Evolutionary conservation across 306 rosid genomes (phyloP), one percentile per base, ranked within the genome.

Genomic region (Erythrophleum fordii): DNA sequence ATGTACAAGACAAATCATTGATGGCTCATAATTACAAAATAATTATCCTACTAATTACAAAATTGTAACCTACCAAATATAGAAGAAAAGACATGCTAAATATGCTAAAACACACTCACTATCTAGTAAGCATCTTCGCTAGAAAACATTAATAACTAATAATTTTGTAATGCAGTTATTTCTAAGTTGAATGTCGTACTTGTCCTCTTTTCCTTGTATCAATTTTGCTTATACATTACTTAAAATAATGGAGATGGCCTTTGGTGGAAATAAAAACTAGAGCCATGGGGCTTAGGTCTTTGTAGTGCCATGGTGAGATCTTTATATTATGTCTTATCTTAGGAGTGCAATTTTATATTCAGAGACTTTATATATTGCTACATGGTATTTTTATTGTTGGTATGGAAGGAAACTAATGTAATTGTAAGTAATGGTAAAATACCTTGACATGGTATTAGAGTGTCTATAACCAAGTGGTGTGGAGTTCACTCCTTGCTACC

Each of bases 101-200:
- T n/a, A n/a, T n/a, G n/a, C n/a, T n/a, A n/a, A n/a, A n/a, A n/a
- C n/a, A n/a, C n/a, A n/a, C n/a, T n/a, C n/a, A n/a, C n/a, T n/a
- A n/a, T n/a, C n/a, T n/a, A n/a, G n/a, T n/a, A n/a, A n/a, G n/a
- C n/a, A n/a, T n/a, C n/a, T n/a, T n/a, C n/a, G n/a, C n/a, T n/a
- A n/a, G n/a, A n/a, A n/a, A n/a, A n/a, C n/a, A n/a, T n/a, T n/a
- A n/a, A n/a, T 77, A 11, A 42, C 53, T 53, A 58, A 35, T 37
- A 20, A 35, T 53, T 73, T 55, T 22, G 61, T 53, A n/a, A 52
- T 53, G 35, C 28, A 35, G 12, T 35, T 12, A 37, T 29, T 73
- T 73, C 52, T 37, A 55, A 73, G 37, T 61, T 61, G 41, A 68
- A 22, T 60, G 45, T 28, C 26, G 48, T 73, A 8, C 48, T 66